phyloP scores from a whole-genome alignment of 345 rosid species.

The Psidium friedrichsthalianum region DNA sequence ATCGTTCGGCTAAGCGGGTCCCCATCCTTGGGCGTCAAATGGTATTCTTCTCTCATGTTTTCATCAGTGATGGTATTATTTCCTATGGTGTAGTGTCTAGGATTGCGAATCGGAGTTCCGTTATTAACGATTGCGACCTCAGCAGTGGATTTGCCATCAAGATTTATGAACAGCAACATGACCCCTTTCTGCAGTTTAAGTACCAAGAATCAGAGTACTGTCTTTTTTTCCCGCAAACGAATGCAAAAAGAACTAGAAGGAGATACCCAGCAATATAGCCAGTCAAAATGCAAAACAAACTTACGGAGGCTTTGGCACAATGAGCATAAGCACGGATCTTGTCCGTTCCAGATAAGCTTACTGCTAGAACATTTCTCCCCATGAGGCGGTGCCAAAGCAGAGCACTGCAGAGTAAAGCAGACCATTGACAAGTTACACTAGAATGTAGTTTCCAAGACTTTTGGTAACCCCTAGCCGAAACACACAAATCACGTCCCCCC shows the following conservation, averaged over 20 bases:
- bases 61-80: background rate
- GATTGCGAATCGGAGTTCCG: background rate
- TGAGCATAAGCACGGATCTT: slow-evolving; percentile 75
- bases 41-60: slow-evolving; percentile 70
- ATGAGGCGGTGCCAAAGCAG: slow-evolving; percentile 84
- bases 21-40: slow-evolving; percentile 68
- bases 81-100: background rate
- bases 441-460: background rate
- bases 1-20: slow-evolving; percentile 66
- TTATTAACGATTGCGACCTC: slow-evolving; percentile 17
- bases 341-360: slow-evolving; percentile 52
- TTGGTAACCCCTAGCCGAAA: background rate
- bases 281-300: slow-evolving; percentile 2
- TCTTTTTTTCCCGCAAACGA: background rate
- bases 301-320: slow-evolving; percentile 68
- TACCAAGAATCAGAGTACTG: background rate
- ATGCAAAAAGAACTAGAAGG: background rate
- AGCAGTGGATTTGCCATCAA: slow-evolving; percentile 50
- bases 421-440: background rate
- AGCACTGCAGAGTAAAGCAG: slow-evolving; percentile 38
- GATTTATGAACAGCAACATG: slow-evolving; percentile 60
- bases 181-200: slow-evolving; percentile 57
- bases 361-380: slow-evolving; percentile 62
- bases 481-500: background rate
- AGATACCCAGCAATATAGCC: background rate